Base-by-base conservation (phyloP, 257 asterid genomes). In the Datura wrightii region DNA sequence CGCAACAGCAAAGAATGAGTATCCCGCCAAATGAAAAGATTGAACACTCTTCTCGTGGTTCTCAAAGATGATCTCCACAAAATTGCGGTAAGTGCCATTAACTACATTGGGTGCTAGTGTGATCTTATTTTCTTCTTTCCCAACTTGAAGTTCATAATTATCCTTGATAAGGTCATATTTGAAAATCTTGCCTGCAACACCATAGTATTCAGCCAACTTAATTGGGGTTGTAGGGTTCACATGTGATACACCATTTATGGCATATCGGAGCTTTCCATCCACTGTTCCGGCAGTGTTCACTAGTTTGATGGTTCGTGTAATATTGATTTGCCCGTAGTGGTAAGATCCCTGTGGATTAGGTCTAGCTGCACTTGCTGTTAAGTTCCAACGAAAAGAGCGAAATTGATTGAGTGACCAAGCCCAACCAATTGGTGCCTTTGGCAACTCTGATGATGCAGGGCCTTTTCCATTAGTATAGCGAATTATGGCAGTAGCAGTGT, bases 1-100 rank as follows among this genome's bases (percentile, higher is more conserved):
- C 95, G 85, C 94, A 5, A 91, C 94, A 2, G 94, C 85, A 41
- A 93, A 93, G 93, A 93, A 91, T 13, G 97, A 87, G 31, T 90
- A 91, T 74, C 95, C 97, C n/a, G 85, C 80, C 87, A 92, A 48
- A 85, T 92, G 94, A 91, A 91, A 93, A 1, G 93, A 31, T 31
- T 92, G 93, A 4, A 90, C 80, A 39, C 88, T 90, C 87, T 89
- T 90, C 46, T n/a, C n/a, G n/a, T n/a, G n/a, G n/a, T n/a, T n/a
- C n/a, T n/a, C n/a, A n/a, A n/a, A n/a, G n/a, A n/a, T n/a, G n/a
- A n/a, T n/a, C n/a, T n/a, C n/a, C n/a, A n/a, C n/a, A n/a, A n/a
- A n/a, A n/a, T n/a, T n/a, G n/a, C n/a, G n/a, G n/a, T n/a, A n/a
- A n/a, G n/a, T n/a, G n/a, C n/a, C n/a, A n/a, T n/a, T n/a, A n/a